These are phyloP conservation scores for Gloeostereum incarnatum DNA, from an alignment of 768 basidiomycete genomes.

Conservation along the genomic window DNA sequence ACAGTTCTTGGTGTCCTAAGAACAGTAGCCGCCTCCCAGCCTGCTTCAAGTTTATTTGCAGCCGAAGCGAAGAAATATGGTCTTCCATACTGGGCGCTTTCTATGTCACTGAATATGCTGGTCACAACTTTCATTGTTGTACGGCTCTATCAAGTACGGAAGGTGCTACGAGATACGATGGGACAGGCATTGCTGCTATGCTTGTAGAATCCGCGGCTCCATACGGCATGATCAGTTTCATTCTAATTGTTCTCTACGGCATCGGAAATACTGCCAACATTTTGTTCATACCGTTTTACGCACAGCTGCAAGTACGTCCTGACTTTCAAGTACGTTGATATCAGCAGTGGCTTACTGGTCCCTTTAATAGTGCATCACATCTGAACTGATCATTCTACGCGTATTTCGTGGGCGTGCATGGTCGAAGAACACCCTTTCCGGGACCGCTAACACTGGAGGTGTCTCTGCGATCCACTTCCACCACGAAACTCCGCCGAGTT, in stretches of 20 bases:
- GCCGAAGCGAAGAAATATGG: no score
- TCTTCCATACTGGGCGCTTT: no score
- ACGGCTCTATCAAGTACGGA: no score
- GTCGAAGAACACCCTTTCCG: conserved; percentile 14
- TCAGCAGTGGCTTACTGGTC: neutral
- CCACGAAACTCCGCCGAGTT: no score
- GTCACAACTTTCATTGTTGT: no score
- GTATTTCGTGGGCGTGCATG: conserved; percentile 21
- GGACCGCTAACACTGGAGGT: neutral
- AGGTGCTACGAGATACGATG: no score
- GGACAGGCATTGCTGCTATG: conserved; percentile 20
- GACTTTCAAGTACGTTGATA: neutral
- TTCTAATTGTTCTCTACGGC: conserved; percentile 14
- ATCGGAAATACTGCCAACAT: conserved; percentile 13
- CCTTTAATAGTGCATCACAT: conserved; percentile 19
- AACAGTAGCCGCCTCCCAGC: no score
- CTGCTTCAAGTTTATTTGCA: no score
- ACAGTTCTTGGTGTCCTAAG: no score
- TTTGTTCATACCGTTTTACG: conserved; percentile 14
- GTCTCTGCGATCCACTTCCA: no score
- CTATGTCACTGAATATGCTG: no score
- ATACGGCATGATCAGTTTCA: conserved; percentile 21
- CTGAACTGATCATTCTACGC: conserved; percentile 22
- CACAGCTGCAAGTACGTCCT: conserved; percentile 13
- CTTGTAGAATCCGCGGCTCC: conserved; percentile 25